phyloP scores from a whole-genome alignment of 2,329 filamentous ascomycete genomes.

The Clarireedia paspali region DNA sequence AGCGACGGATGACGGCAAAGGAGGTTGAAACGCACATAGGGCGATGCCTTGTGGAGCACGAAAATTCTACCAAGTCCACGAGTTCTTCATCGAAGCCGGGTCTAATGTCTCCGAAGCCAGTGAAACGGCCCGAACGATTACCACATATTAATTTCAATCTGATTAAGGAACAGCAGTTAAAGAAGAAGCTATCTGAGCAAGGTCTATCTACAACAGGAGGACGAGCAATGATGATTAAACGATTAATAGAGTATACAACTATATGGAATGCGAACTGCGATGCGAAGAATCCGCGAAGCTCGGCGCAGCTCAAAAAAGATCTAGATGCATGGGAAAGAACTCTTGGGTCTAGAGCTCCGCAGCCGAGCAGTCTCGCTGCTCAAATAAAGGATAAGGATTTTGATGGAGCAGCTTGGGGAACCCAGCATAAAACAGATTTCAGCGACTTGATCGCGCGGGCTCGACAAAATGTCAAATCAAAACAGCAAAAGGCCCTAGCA shows the following conservation, averaged over 20 bases:
- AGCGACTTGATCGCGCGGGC: constrained; percentile 73
- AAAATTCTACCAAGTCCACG: constrained; percentile 4
- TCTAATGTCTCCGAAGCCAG: neutral
- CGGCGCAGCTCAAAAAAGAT: constrained; percentile 66
- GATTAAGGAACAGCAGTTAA: constrained; percentile 69
- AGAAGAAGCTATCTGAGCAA: constrained; percentile 74
- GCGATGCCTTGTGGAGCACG: constrained; percentile 33
- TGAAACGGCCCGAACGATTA: constrained; percentile 34
- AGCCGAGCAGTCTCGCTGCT: constrained; percentile 33
- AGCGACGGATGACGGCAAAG: constrained; percentile 62
- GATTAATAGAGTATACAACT: constrained; percentile 91
- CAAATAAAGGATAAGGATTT: constrained; percentile 84
- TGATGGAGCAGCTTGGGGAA: constrained; percentile 68
- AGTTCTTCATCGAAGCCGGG: constrained; percentile 14
- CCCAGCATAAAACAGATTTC: constrained; percentile 67
- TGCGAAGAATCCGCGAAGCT: constrained; percentile 62
- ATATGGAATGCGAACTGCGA: constrained; percentile 98
- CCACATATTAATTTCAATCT: constrained; percentile 81
- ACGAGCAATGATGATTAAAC: constrained; percentile 62
- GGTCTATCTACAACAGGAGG: constrained; percentile 67
- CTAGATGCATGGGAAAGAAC: constrained; percentile 82
- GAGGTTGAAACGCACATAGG: constrained; percentile 33
- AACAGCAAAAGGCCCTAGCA: constrained; percentile 6
- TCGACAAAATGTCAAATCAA: constrained; percentile 36
- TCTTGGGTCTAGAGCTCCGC: constrained; percentile 51